phyloP scores from a whole-genome alignment of 176 grass and related monocot species.

The Chrysopogon serrulatus region DNA sequence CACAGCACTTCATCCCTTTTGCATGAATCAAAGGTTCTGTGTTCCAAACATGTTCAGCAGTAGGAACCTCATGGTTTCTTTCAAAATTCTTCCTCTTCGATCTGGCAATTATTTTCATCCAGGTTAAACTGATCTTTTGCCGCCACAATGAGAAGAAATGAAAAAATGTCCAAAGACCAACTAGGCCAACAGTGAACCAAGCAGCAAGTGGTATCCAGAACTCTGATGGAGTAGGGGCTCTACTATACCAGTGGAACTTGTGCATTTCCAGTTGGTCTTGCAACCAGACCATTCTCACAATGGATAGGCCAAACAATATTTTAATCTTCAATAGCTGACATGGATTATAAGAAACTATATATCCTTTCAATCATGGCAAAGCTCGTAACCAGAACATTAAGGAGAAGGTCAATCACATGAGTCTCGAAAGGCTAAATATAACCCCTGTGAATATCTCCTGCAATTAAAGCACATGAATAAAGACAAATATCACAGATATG shows the following conservation, averaged over 20 bases:
- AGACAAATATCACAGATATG: not conserved
- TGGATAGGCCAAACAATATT: not conserved
- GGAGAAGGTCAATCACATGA: not conserved
- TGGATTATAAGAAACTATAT: conserved; percentile 2
- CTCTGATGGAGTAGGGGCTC: conserved; percentile 21
- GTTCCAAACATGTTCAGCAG: conserved; percentile 64
- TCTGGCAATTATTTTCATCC: conserved; percentile 70
- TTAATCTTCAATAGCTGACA: not conserved
- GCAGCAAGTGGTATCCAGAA: conserved; percentile 44
- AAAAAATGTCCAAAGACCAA: conserved; percentile 43
- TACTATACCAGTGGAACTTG: conserved; percentile 3
- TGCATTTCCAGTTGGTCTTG: conserved; percentile 27
- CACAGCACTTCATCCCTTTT: conserved; percentile 66
- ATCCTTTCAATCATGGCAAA: not conserved
- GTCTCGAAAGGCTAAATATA: not conserved
- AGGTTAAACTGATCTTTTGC: conserved; percentile 57
- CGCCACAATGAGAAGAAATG: conserved; percentile 48
- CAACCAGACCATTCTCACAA: conserved; percentile 21
- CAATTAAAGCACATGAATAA: conserved; percentile 2
- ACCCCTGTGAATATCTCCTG: not conserved
- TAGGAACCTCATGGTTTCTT: conserved; percentile 38
- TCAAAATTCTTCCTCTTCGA: conserved; percentile 56
- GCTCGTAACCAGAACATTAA: not conserved
- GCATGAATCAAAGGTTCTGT: conserved; percentile 38
- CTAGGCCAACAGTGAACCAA: conserved; percentile 23